Conservation (phyloP, 169 alveolate genomes). For the Cryptosporidium baileyi region DNA sequence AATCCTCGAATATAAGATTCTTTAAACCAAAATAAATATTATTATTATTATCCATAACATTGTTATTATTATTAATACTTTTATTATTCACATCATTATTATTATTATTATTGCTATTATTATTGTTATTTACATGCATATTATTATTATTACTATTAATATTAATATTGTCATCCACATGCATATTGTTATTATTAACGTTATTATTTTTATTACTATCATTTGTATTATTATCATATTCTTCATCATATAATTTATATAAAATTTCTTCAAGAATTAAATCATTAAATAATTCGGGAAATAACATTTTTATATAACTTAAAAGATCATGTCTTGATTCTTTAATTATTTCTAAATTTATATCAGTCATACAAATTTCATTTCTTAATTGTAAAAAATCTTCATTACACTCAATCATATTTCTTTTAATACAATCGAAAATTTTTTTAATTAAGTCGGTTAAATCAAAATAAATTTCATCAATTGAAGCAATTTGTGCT, state of each 20-base stretch:
- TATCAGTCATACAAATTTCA: background rate
- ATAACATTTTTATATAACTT: background rate
- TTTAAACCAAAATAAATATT: background rate
- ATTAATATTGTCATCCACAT: background rate
- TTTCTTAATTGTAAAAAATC: background rate
- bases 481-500: constrained; percentile 52
- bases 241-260: background rate
- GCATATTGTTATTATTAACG: too few relatives aligned
- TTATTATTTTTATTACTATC: too few relatives aligned
- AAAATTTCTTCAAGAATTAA: background rate
- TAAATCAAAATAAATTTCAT: constrained; percentile 37
- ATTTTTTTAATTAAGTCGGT: constrained; percentile 1
- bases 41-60: background rate
- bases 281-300: background rate
- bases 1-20: constrained; percentile 20
- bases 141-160: background rate
- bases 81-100: too few relatives aligned
- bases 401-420: background rate
- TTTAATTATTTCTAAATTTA: background rate
- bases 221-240: background rate
- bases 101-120: too few relatives aligned
- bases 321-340: background rate
- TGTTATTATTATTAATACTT: background rate
- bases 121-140: too few relatives aligned
- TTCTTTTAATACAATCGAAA: background rate